Evolutionary conservation across 352 stramenopile species (phyloP).

Genomic region (Phytophthora litchii): DNA sequence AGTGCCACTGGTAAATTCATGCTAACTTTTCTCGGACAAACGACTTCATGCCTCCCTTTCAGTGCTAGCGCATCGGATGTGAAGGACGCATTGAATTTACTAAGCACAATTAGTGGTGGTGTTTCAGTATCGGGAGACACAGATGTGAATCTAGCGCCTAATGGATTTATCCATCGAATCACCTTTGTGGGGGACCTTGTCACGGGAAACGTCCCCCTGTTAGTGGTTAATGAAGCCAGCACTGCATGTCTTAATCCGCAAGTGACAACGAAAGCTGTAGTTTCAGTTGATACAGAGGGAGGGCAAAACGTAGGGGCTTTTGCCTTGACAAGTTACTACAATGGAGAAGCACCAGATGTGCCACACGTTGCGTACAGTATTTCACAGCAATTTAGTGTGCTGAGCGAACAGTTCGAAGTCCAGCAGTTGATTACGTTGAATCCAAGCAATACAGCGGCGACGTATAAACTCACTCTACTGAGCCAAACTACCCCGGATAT

Average conservation of each 20-base stretch:
- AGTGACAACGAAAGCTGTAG: slow-evolving; percentile 15
- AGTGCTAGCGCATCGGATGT: slow-evolving; percentile 30
- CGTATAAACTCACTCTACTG: slow-evolving; percentile 50
- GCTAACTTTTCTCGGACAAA: slow-evolving; percentile 52
- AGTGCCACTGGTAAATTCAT: slow-evolving; percentile 36
- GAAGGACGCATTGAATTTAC: slow-evolving; percentile 31
- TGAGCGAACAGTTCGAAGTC: slow-evolving; percentile 74
- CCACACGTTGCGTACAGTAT: slow-evolving; percentile 62
- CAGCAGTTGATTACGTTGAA: slow-evolving; percentile 66
- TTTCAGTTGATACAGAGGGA: slow-evolving; percentile 30
- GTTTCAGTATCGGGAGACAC: slow-evolving; percentile 59
- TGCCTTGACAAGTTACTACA: slow-evolving; percentile 50
- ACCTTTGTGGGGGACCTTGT: slow-evolving; percentile 72
- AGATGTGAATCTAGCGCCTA: slow-evolving; percentile 41
- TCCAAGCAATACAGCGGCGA: slow-evolving; percentile 34
- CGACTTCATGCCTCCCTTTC: slow-evolving; percentile 50
- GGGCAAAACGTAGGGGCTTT: slow-evolving; percentile 43
- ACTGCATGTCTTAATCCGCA: slow-evolving; percentile 10
- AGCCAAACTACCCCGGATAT: slow-evolving; percentile 40
- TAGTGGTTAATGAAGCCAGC: slow-evolving; percentile 23
- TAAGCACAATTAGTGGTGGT: slow-evolving; percentile 46
- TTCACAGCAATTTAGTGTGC: slow-evolving; percentile 69
- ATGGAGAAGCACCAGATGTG: slow-evolving; percentile 49
- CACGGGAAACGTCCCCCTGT: slow-evolving; percentile 49
- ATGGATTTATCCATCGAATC: slow-evolving; percentile 65